These are phyloP conservation scores for Aleurites moluccanus DNA, from an alignment of 441 rosid genomes.

Conservation along the genomic window DNA sequence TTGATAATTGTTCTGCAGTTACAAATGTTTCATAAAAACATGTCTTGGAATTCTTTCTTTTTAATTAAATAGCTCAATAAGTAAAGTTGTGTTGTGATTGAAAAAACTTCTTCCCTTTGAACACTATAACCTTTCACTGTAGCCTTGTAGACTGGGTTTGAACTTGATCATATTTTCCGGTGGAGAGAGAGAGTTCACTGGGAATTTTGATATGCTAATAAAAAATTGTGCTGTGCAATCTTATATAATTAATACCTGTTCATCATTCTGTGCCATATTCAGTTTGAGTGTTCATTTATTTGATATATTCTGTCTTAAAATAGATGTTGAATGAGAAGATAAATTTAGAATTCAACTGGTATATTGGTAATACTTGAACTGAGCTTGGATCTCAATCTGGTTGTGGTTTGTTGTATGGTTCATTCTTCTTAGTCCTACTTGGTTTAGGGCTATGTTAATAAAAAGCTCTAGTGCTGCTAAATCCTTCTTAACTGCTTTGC, in stretches of 20 bases:
- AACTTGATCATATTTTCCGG: neutral
- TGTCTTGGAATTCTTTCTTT: neutral
- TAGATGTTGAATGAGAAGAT: neutral
- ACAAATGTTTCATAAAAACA: neutral
- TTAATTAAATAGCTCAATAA: neutral
- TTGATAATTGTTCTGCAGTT: conserved; percentile 9
- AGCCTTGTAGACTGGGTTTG: neutral
- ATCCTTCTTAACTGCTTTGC: neutral
- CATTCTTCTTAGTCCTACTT: neutral
- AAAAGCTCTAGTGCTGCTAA: neutral
- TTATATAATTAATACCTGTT: conserved; percentile 5
- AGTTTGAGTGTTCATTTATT: neutral
- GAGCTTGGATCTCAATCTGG: conserved; percentile 5
- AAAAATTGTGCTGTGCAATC: neutral
- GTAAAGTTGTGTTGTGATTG: neutral
- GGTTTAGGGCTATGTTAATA: neutral
- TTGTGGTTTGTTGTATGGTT: neutral
- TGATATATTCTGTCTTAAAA: neutral
- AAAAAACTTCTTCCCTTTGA: neutral
- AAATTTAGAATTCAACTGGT: neutral
- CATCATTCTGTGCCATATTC: neutral
- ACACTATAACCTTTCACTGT: neutral
- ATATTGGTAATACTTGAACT: neutral
- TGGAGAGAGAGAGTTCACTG: neutral
- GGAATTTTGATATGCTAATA: neutral